Percentiles rank a stretch among this genome's conserved stretches.
These are phyloP conservation scores for Crucihimalaya himalaica DNA, from an alignment of 345 rosid genomes.

Conservation along the genomic window DNA sequence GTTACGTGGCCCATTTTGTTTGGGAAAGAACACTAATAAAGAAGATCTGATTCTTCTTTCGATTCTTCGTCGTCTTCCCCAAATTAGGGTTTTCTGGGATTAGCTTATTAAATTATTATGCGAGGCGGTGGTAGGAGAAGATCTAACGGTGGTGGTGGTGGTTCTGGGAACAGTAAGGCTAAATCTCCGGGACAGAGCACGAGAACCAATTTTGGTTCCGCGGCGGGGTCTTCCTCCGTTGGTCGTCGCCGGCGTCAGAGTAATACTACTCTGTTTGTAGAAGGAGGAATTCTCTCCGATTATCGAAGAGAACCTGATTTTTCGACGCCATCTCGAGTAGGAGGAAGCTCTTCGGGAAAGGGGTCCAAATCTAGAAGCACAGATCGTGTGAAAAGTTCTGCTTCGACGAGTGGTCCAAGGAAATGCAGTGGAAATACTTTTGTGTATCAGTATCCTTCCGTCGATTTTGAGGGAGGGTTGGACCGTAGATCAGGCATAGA, in stretches of 20 bases:
- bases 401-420: constrained; percentile 45
- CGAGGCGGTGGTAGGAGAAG: constrained; percentile 57
- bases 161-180: constrained; percentile 33
- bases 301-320: constrained; percentile 48
- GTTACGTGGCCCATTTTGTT: constrained; percentile 3
- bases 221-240: constrained; percentile 39
- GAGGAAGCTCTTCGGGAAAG: constrained; percentile 43
- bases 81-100: constrained; percentile 27
- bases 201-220: constrained; percentile 31
- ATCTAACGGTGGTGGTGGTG: constrained; percentile 40
- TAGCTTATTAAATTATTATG: constrained; percentile 49
- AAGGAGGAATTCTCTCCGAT: constrained; percentile 76
- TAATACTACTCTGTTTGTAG: constrained; percentile 54
- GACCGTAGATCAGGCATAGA: constrained; percentile 21
- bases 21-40: background rate
- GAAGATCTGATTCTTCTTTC: background rate
- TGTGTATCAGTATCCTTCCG: constrained; percentile 55
- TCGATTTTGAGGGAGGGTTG: constrained; percentile 46
- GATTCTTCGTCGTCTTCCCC: constrained; percentile 22
- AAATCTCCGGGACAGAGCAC: constrained; percentile 39
- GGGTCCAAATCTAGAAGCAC: constrained; percentile 42
- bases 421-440: constrained; percentile 44
- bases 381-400: constrained; percentile 46
- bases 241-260: constrained; percentile 39
- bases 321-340: constrained; percentile 44